phyloP scores from a whole-genome alignment of 495 filamentous ascomycete species.

The Tuber indicum region DNA sequence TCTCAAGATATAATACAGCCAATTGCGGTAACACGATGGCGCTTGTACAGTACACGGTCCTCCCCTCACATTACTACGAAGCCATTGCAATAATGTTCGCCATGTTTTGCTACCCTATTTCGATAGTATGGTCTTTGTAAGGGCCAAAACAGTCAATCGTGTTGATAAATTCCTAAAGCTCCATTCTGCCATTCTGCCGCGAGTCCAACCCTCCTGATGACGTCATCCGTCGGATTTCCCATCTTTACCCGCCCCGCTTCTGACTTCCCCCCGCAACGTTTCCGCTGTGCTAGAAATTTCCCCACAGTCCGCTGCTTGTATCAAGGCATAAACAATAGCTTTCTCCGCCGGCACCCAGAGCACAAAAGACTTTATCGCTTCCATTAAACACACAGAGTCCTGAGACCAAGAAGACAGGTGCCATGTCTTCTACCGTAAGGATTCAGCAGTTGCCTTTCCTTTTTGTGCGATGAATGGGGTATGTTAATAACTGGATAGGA shows the following conservation, averaged over 20 bases:
- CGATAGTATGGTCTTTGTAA: background rate
- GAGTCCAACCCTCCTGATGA: background rate
- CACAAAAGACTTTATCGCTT: background rate
- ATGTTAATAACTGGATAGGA: constrained; percentile 11
- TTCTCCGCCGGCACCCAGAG: background rate
- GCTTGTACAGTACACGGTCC: background rate
- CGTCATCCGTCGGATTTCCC: background rate
- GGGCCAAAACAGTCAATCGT: background rate
- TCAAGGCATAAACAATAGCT: background rate
- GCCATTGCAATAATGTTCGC: background rate
- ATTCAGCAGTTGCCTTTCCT: background rate
- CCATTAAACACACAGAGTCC: background rate
- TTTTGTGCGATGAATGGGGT: background rate
- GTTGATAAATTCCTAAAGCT: background rate
- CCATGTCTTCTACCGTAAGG: background rate
- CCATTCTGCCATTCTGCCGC: background rate
- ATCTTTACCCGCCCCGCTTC: background rate
- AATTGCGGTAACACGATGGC: background rate
- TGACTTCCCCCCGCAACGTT: background rate
- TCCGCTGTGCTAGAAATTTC: background rate
- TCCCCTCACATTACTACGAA: background rate
- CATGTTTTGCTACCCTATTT: background rate
- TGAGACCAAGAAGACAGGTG: background rate
- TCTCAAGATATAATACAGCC: background rate
- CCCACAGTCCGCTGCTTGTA: background rate